These are phyloP conservation scores for Leccinum longicurvipes DNA, from an alignment of 768 basidiomycete genomes.

Conservation along the genomic window DNA sequence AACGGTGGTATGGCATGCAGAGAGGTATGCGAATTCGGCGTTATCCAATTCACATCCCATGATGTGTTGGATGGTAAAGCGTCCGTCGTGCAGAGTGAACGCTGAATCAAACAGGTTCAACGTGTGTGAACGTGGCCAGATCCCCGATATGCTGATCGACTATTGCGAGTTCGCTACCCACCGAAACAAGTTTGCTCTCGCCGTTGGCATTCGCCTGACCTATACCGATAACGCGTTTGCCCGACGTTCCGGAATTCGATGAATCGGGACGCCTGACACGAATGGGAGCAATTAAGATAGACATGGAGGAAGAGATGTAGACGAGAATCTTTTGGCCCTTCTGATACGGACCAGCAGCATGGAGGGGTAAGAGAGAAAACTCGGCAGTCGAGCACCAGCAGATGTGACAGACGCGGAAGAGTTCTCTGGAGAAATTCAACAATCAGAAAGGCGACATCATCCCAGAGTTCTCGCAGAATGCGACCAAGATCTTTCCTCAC, in stretches of 20 bases:
- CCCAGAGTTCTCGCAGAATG: too few species aligned
- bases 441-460: too few species aligned
- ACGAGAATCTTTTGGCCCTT: neutral
- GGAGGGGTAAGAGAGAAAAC: neutral
- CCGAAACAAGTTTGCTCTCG: neutral
- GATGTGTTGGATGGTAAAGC: neutral
- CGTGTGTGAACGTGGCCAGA: too few species aligned
- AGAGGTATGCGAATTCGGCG: neutral
- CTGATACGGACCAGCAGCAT: neutral
- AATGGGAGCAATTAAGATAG: neutral
- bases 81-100: neutral
- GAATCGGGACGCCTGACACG: neutral
- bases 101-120: neutral
- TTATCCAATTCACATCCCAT: neutral
- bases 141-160: neutral
- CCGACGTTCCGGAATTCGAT: neutral
- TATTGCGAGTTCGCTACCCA: neutral
- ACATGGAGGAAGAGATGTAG: neutral
- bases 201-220: neutral
- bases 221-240: neutral
- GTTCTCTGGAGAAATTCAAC: too few species aligned
- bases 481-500: neutral
- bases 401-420: neutral
- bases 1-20: neutral
- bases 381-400: neutral